Percentiles rank a stretch among this genome's conserved stretches.
These are phyloP conservation scores for Trichocomaceae sp. DNA, from an alignment of 2,329 filamentous ascomycete genomes.

Conservation along the genomic window DNA sequence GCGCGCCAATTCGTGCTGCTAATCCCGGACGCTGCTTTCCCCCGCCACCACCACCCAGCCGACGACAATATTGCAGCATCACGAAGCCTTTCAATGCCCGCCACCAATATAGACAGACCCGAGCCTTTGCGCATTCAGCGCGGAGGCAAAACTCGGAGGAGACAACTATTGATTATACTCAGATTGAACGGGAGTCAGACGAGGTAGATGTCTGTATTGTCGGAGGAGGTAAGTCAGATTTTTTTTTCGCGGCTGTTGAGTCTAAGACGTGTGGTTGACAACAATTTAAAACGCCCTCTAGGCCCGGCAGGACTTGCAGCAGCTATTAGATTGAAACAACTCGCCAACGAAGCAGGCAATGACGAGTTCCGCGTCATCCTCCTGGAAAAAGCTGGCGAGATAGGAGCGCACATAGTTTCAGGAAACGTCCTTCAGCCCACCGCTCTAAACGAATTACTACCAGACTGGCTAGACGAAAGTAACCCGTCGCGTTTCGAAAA, in stretches of 20 bases:
- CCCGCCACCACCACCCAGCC: slow-evolving; percentile 12
- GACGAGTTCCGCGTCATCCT: slow-evolving; percentile 91
- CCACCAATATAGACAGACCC: slow-evolving; percentile 24
- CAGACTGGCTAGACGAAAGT: slow-evolving; percentile 83
- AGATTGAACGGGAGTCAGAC: slow-evolving; percentile 80
- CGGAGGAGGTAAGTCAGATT: slow-evolving; percentile 61
- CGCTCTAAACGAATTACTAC: slow-evolving; percentile 81
- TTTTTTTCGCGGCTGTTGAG: neutral
- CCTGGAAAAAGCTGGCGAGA: slow-evolving; percentile 88
- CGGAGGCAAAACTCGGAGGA: slow-evolving; percentile 41
- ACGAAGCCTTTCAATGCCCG: neutral
- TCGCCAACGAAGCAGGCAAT: slow-evolving; percentile 89
- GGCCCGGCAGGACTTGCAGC: slow-evolving; percentile 88
- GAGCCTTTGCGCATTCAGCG: slow-evolving; percentile 41
- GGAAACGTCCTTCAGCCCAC: slow-evolving; percentile 91
- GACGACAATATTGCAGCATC: neutral
- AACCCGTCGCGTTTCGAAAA: slow-evolving; percentile 84
- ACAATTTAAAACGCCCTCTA: slow-evolving; percentile 23
- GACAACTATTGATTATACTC: slow-evolving; percentile 58
- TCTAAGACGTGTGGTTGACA: neutral
- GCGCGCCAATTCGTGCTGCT: slow-evolving; percentile 19
- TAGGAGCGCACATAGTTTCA: slow-evolving; percentile 91
- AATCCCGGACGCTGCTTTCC: slow-evolving; percentile 18
- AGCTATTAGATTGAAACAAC: slow-evolving; percentile 89
- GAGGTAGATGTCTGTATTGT: slow-evolving; percentile 96